These are phyloP conservation scores for Pluteus cervinus DNA, from an alignment of 768 basidiomycete genomes.

Conservation along the genomic window DNA sequence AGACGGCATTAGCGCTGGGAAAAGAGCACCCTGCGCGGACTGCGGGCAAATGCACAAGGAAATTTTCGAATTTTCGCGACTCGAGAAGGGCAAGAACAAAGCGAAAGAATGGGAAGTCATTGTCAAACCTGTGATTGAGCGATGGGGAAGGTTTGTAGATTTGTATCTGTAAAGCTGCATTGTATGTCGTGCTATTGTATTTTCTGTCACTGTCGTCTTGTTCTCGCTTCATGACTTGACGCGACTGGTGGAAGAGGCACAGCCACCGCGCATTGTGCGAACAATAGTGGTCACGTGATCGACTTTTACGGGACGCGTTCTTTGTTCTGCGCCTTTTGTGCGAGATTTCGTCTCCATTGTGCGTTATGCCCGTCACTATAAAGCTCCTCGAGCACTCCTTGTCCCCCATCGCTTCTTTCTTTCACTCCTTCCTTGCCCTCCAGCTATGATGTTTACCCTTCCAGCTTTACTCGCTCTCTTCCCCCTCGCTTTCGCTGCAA, in stretches of 20 bases:
- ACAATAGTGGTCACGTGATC: no score
- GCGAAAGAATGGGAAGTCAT: conserved; percentile 71
- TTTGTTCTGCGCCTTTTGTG: no score
- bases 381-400: no score
- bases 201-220: no score
- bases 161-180: conserved; percentile 29
- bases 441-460: conserved; percentile 5
- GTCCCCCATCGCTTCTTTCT: conserved; percentile 9
- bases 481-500: conserved; percentile 26
- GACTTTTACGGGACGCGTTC: no score
- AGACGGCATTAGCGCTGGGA: no score
- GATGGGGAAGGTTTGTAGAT: conserved; percentile 68
- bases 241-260: no score
- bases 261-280: no score
- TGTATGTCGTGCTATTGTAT: no score
- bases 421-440: conserved; percentile 5
- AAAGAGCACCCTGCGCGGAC: conserved; percentile 29
- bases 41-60: conserved; percentile 62
- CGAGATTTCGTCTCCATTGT: no score
- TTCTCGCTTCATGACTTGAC: no score
- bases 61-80: conserved; percentile 68
- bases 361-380: no score
- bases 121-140: conserved; percentile 70
- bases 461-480: conserved; percentile 16
- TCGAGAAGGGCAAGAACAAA: conserved; percentile 43